phyloP scores from a whole-genome alignment of 2,329 filamentous ascomycete genomes.

The Didymella arachidicola region DNA sequence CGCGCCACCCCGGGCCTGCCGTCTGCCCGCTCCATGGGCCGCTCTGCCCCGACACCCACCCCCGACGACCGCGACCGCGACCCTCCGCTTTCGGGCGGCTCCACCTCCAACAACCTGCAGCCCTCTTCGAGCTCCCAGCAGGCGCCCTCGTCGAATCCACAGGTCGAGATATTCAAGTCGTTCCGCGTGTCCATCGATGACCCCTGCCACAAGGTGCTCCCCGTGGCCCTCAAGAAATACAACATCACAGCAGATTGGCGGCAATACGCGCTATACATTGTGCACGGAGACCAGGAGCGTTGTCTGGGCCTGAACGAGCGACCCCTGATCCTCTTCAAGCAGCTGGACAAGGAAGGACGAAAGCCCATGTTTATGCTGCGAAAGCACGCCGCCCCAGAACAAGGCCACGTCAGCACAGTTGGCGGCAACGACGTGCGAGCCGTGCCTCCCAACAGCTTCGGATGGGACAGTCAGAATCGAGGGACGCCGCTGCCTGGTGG shows the following conservation, averaged over 20 bases:
- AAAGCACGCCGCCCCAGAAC: slow-evolving; percentile 64
- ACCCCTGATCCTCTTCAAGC: slow-evolving; percentile 94
- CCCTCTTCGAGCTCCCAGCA: slow-evolving; percentile 31
- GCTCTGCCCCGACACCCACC: slow-evolving; percentile 39
- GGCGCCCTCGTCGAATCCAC: slow-evolving; percentile 53
- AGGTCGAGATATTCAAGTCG: slow-evolving; percentile 97
- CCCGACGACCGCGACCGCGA: slow-evolving; percentile 45
- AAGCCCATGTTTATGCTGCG: slow-evolving; percentile 99
- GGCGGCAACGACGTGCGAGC: slow-evolving; percentile 45
- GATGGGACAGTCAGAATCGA: slow-evolving; percentile 35
- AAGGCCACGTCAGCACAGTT: slow-evolving; percentile 55
- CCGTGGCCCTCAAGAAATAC: slow-evolving; percentile 95
- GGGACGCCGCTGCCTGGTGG: slow-evolving; percentile 38
- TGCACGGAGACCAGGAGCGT: slow-evolving; percentile 97
- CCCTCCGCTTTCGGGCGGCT: slow-evolving; percentile 48
- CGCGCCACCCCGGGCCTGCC: slow-evolving; percentile 45
- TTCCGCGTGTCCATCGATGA: slow-evolving; percentile 98
- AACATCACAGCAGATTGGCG: slow-evolving; percentile 98
- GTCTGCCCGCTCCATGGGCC: slow-evolving; percentile 41
- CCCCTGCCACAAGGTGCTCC: slow-evolving; percentile 95
- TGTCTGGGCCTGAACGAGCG: slow-evolving; percentile 92
- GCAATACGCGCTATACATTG: slow-evolving; percentile 96
- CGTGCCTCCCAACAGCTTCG: slow-evolving; percentile 34
- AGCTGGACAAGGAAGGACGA: slow-evolving; percentile 93
- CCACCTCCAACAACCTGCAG: slow-evolving; percentile 36